A percentile compares a stretch with the other conserved stretches of the same genome.
These are phyloP conservation scores for Echinosophora koreensis DNA, from an alignment of 306 rosid genomes.

Conservation along the genomic window DNA sequence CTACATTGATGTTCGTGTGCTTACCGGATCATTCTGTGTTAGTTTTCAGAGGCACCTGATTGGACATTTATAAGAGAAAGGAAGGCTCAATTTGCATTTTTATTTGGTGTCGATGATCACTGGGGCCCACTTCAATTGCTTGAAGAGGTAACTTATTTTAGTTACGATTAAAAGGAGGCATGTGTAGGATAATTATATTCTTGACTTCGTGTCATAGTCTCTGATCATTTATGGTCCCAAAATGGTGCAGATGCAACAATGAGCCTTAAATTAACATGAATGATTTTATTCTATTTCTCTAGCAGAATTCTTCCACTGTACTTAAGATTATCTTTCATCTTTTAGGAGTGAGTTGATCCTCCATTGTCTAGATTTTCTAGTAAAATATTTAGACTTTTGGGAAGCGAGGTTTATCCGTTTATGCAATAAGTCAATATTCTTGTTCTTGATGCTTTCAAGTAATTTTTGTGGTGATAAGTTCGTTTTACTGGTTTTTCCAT, in stretches of 20 bases:
- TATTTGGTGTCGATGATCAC: slow-evolving; percentile 83
- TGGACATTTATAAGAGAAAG: slow-evolving; percentile 82
- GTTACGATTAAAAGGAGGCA: slow-evolving; percentile 1
- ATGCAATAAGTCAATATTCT: slow-evolving; percentile 1
- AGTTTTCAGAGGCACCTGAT: slow-evolving; percentile 87
- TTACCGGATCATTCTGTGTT: slow-evolving; percentile 47
- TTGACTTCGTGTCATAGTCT: slow-evolving; percentile 6
- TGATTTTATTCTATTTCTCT: too few relatives aligned
- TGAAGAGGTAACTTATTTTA: slow-evolving; percentile 72
- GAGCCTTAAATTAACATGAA: not conserved
- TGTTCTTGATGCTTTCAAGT: slow-evolving; percentile 20
- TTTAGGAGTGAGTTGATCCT: slow-evolving; percentile 26
- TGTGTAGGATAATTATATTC: slow-evolving; percentile 29
- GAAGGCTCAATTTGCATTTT: slow-evolving; percentile 69
- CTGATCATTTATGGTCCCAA: slow-evolving; percentile 21
- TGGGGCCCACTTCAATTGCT: slow-evolving; percentile 91
- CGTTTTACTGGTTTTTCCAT: not conserved
- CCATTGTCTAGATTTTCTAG: slow-evolving; percentile 11
- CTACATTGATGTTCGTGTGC: slow-evolving; percentile 46
- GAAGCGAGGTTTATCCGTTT: slow-evolving; percentile 8
- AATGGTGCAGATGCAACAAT: slow-evolving; percentile 12
- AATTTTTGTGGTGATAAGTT: slow-evolving; percentile 12
- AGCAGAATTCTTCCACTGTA: not conserved
- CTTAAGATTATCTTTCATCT: not conserved
- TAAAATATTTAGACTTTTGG: not conserved